Conservation (phyloP, 352 stramenopile genomes). For the Phytophthora citrophthora region DNA sequence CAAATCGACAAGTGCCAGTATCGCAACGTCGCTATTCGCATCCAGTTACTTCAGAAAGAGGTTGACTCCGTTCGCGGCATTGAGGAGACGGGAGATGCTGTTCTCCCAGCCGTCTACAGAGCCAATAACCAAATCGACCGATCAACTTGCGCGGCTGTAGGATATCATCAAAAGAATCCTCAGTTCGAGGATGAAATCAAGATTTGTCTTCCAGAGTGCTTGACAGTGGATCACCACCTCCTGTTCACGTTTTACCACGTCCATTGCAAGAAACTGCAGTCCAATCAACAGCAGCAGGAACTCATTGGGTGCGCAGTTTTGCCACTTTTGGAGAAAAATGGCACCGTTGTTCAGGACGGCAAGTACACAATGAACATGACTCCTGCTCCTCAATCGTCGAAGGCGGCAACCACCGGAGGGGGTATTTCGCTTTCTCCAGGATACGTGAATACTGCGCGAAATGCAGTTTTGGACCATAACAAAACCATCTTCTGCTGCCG, state of each 20-base stretch:
- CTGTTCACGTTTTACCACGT: slow-evolving; percentile 85
- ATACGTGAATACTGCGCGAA: slow-evolving; percentile 47
- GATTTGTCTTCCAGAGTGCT: slow-evolving; percentile 57
- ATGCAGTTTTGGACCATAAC: slow-evolving; percentile 33
- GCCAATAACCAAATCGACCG: slow-evolving; percentile 31
- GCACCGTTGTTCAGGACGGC: slow-evolving; percentile 56
- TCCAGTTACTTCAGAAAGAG: slow-evolving; percentile 66
- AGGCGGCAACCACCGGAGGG: slow-evolving; percentile 15
- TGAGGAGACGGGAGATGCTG: slow-evolving; percentile 37
- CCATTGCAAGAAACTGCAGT: slow-evolving; percentile 79
- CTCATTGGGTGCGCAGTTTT: slow-evolving; percentile 63
- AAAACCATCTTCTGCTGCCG: slow-evolving; percentile 57
- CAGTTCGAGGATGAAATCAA: slow-evolving; percentile 84
- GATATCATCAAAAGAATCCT: slow-evolving; percentile 80
- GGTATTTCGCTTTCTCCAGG: slow-evolving; percentile 43
- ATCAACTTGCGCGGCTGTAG: slow-evolving; percentile 57
- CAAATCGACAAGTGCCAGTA: slow-evolving; percentile 70
- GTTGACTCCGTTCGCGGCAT: slow-evolving; percentile 51
- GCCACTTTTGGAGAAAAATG: slow-evolving; percentile 54
- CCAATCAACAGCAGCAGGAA: slow-evolving; percentile 67
- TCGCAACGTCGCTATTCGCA: slow-evolving; percentile 69
- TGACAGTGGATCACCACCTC: slow-evolving; percentile 60
- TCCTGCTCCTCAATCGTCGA: slow-evolving; percentile 27
- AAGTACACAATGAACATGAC: slow-evolving; percentile 52
- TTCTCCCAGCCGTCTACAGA: slow-evolving; percentile 49